These are phyloP conservation scores for Talaromyces thailandensis DNA, from an alignment of 495 filamentous ascomycete species.

Conservation along the genomic window DNA sequence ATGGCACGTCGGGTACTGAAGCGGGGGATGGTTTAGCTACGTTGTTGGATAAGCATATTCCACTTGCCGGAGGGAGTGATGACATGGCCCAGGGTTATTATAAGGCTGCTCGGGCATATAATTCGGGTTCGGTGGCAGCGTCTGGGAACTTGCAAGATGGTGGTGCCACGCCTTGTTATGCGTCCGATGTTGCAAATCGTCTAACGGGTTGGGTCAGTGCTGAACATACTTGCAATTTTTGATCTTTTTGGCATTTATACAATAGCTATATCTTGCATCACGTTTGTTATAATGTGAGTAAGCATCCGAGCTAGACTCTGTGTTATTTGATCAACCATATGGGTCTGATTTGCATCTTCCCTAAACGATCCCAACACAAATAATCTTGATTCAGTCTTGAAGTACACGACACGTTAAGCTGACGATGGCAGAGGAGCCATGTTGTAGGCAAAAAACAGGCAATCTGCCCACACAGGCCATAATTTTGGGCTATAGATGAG, in stretches of 20 bases:
- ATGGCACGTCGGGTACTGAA: conserved; percentile 32
- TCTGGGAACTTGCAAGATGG: conserved; percentile 39
- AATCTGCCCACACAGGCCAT: too few species aligned
- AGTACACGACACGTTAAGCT: too few species aligned
- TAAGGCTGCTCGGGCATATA: conserved; percentile 44
- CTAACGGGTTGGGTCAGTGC: conserved; percentile 36
- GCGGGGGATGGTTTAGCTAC: conserved; percentile 33
- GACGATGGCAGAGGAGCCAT: too few species aligned
- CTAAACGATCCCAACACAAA: too few species aligned
- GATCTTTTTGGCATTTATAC: background rate
- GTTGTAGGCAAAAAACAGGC: too few species aligned
- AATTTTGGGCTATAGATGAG: too few species aligned
- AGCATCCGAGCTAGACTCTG: background rate
- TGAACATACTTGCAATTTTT: background rate
- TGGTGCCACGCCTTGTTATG: conserved; percentile 45
- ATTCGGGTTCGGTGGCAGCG: conserved; percentile 41
- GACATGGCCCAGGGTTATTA: conserved; percentile 33
- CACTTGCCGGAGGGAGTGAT: conserved; percentile 7
- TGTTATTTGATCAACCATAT: background rate
- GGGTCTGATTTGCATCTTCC: too few species aligned
- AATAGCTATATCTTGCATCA: background rate
- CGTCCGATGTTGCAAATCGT: conserved; percentile 48
- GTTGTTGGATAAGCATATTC: conserved; percentile 12
- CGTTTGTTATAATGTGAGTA: background rate
- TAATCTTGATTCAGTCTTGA: too few species aligned